phyloP scores from a whole-genome alignment of 2,329 filamentous ascomycete species.

The Nannizzia gypsea region DNA sequence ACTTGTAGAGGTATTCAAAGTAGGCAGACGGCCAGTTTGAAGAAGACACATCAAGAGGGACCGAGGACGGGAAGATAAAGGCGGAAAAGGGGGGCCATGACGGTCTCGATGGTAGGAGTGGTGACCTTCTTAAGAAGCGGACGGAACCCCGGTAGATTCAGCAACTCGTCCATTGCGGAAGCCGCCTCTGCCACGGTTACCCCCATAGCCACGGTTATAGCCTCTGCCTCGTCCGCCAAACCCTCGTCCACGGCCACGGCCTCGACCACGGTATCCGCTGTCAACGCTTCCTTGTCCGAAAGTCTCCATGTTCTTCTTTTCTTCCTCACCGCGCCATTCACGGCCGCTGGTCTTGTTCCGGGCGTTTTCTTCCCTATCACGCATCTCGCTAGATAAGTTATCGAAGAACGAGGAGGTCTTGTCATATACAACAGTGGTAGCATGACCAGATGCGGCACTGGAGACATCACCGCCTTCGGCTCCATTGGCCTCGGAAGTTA shows the following conservation, averaged over 20 bases:
- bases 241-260: slow-evolving; percentile 57
- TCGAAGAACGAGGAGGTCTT: slow-evolving; percentile 90
- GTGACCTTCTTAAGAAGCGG: slow-evolving; percentile 6
- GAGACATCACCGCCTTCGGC: slow-evolving; percentile 25
- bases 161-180: slow-evolving; percentile 32
- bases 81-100: background rate
- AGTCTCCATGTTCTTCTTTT: slow-evolving; percentile 92
- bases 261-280: slow-evolving; percentile 66
- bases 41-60: background rate
- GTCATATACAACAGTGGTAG: slow-evolving; percentile 55
- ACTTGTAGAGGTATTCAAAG: background rate
- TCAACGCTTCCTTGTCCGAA: slow-evolving; percentile 96
- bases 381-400: slow-evolving; percentile 90
- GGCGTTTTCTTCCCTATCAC: slow-evolving; percentile 66
- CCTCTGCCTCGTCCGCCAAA: slow-evolving; percentile 39
- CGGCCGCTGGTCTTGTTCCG: slow-evolving; percentile 59
- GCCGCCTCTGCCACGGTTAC: slow-evolving; percentile 32
- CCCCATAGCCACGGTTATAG: slow-evolving; percentile 37
- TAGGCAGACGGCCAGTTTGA: background rate
- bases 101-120: background rate
- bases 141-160: slow-evolving; percentile 29
- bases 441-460: slow-evolving; percentile 28
- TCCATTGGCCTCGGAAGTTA: slow-evolving; percentile 26
- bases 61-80: background rate
- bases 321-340: slow-evolving; percentile 85